These are phyloP conservation scores for Guadua angustifolia DNA, from an alignment of 176 grass and related monocot genomes.

Conservation along the genomic window DNA sequence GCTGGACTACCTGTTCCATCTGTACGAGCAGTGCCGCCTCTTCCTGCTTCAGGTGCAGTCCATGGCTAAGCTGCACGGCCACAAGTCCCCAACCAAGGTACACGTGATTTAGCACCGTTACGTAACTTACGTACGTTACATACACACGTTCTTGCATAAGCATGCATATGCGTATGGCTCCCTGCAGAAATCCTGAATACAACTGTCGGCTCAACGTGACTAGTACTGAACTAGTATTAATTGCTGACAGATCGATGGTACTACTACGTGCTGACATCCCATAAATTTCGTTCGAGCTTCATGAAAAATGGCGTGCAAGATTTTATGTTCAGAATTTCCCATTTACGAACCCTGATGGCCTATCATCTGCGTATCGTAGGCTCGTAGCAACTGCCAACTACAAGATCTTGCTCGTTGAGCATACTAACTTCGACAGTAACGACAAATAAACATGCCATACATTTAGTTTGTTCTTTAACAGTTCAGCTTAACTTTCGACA, in stretches of 20 bases:
- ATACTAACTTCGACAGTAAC: no score
- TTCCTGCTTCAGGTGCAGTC: constrained; percentile 96
- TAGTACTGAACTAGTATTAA: not conserved
- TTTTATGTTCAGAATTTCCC: not conserved
- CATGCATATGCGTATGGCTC: not conserved
- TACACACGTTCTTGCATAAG: not conserved
- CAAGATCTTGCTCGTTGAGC: no score
- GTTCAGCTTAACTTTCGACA: no score
- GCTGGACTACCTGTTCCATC: constrained; percentile 95
- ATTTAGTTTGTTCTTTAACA: no score
- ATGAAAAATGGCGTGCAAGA: not conserved
- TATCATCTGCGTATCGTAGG: not conserved
- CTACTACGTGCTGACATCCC: not conserved
- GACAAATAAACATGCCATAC: not conserved
- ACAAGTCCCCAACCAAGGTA: constrained; percentile 99
- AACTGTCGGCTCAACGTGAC: not conserved
- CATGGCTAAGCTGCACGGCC: constrained; percentile 73
- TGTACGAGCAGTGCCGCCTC: constrained; percentile 97
- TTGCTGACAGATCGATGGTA: not conserved
- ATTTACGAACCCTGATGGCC: not conserved
- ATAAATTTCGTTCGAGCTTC: not conserved
- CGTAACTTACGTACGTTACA: not conserved
- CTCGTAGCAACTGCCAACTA: not conserved
- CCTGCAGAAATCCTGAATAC: not conserved
- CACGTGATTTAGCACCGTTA: not conserved